Percentiles rank a stretch among this genome's conserved stretches.
These are phyloP conservation scores for Pterocarpus santalinus DNA, from an alignment of 306 rosid genomes.

Conservation along the genomic window DNA sequence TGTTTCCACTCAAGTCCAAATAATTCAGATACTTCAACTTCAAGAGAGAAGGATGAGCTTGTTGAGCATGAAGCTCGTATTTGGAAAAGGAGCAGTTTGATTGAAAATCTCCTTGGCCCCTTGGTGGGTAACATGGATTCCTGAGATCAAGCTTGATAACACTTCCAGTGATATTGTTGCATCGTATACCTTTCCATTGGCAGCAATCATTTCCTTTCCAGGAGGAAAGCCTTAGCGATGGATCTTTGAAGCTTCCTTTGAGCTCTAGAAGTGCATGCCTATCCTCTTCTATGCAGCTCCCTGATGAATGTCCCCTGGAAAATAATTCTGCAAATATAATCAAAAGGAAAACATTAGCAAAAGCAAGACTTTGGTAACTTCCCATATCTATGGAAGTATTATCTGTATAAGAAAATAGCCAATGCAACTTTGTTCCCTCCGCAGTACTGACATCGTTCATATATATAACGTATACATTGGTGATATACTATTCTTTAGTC, in stretches of 20 bases:
- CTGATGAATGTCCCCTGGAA: not conserved
- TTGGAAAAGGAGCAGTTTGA: slow-evolving; percentile 1
- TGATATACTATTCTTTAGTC: too few relatives aligned
- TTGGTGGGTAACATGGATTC: slow-evolving; percentile 6
- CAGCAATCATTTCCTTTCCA: slow-evolving; percentile 40
- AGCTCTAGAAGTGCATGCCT: slow-evolving; percentile 27
- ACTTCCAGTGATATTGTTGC: slow-evolving; percentile 38
- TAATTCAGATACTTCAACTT: slow-evolving; percentile 31
- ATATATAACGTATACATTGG: too few relatives aligned
- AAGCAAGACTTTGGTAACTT: not conserved
- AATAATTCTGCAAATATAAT: not conserved
- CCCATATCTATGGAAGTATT: not conserved
- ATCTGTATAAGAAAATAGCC: too few relatives aligned
- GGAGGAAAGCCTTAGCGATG: slow-evolving; percentile 38
- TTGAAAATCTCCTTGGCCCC: not conserved
- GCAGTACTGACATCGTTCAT: too few relatives aligned
- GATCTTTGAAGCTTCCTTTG: slow-evolving; percentile 42
- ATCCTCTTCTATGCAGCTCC: slow-evolving; percentile 28
- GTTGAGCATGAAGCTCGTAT: slow-evolving; percentile 1
- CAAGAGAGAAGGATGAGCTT: slow-evolving; percentile 11
- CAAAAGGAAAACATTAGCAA: not conserved
- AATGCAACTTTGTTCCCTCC: too few relatives aligned
- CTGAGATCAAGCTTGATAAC: slow-evolving; percentile 36
- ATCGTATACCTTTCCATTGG: slow-evolving; percentile 42
- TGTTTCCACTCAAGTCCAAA: slow-evolving; percentile 49